Conservation (phyloP, 2,329 filamentous ascomycete species). For the Exserohilum rostratum region DNA sequence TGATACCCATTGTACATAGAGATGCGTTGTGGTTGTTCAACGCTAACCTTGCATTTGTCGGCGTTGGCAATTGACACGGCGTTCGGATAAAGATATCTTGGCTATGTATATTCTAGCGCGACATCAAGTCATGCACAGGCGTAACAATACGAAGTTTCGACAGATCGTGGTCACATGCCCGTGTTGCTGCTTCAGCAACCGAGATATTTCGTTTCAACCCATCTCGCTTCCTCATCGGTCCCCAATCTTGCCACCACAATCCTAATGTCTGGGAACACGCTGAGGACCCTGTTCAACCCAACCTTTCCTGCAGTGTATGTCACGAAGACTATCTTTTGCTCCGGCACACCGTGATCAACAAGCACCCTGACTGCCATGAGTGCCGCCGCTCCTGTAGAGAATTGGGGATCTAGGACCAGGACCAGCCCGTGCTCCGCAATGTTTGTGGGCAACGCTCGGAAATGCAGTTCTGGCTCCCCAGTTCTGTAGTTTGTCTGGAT, state of each 20-base stretch:
- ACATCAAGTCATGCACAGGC: slow-evolving; percentile 4
- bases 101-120: slow-evolving; percentile 14
- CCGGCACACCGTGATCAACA: slow-evolving; percentile 86
- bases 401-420: slow-evolving; percentile 88
- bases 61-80: slow-evolving; percentile 19
- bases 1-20: slow-evolving; percentile 54
- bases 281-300: slow-evolving; percentile 82
- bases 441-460: slow-evolving; percentile 74
- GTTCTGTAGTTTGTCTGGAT: slow-evolving; percentile 77
- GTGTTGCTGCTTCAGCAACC: slow-evolving; percentile 67
- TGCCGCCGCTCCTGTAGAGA: slow-evolving; percentile 84
- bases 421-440: slow-evolving; percentile 80
- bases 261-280: slow-evolving; percentile 85
- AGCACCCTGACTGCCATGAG: slow-evolving; percentile 97
- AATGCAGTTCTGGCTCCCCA: slow-evolving; percentile 92
- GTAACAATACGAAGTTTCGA: background rate
- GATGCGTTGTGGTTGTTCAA: slow-evolving; percentile 13
- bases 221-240: slow-evolving; percentile 81
- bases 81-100: slow-evolving; percentile 11
- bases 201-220: slow-evolving; percentile 89
- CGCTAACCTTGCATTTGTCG: slow-evolving; percentile 16
- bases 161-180: background rate
- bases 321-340: slow-evolving; percentile 86
- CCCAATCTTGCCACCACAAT: slow-evolving; percentile 85
- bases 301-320: slow-evolving; percentile 88